Base-by-base conservation (phyloP, 139 green algal genomes). In the Auxenochlorella pyrenoidosa region DNA sequence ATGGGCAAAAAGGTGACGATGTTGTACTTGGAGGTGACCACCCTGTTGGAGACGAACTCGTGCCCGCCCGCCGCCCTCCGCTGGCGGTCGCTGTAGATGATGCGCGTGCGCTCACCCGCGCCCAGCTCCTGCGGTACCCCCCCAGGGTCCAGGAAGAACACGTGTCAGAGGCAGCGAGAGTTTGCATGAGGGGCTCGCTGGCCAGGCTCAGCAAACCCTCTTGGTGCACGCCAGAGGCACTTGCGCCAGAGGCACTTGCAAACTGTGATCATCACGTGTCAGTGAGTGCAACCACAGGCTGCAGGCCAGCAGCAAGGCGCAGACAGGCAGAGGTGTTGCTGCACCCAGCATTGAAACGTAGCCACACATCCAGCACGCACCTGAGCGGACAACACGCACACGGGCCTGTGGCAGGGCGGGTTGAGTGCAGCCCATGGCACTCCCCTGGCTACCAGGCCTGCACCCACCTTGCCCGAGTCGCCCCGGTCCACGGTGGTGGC, bases 11-110 rank as follows among this genome's bases (percentile, higher is more conserved):
- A 98, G 40, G 94, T 96, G 79, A 95, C 19, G 21, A 95, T 16
- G 72, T 93, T 96, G 89, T 98, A 98, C 89, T 98, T 98, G 54
- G 90, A 87, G 16, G 95, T 98, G 6, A 87, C 86, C 34, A 97
- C 94, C 1, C 71, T 68, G 89, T 97, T 97, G 86, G 80, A 85
- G 18, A 59, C 79, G 34, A 89, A 91, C 18, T 93, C 81, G 15
- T 73, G 41, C 12, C 19, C 43, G 5, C 66, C 73, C 5, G 59
- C 44, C 22, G 28, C 75, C 26, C 60, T 22, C n/a, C n/a, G 51
- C 47, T 3, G 76, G 12, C 72, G 80, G 71, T 71, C 78, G 32
- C 85, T 79, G 66, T 86, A 82, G 34, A 92, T 84, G 28, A 84
- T 54, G 36, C 89, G 84, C 16, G 38, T 85, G 58, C 36, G 54